Evolutionary conservation across 495 filamentous ascomycete species (phyloP).

Genomic region (Penicillium taxi): DNA sequence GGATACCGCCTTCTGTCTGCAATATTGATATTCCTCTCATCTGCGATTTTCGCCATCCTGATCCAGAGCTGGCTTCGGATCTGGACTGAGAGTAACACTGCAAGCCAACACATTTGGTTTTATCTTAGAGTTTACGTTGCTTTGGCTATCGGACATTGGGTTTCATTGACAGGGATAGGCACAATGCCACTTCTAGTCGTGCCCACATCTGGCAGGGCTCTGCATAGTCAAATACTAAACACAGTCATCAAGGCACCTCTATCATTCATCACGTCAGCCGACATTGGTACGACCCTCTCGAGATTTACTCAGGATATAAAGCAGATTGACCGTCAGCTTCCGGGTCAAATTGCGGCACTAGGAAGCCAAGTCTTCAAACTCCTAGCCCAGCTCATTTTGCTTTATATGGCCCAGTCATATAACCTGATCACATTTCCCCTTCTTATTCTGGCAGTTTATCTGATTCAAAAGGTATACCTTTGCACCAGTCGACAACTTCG

Average conservation of each 20-base stretch:
- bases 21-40: neutral
- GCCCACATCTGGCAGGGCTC: neutral
- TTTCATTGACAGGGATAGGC: neutral
- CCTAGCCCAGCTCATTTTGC: neutral
- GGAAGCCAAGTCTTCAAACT: neutral
- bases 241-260: neutral
- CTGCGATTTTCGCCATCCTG: neutral
- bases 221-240: neutral
- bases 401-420: neutral
- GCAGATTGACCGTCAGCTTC: neutral
- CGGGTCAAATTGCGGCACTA: neutral
- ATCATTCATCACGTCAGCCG: neutral
- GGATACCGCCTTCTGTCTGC: neutral
- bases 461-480: neutral
- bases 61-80: constrained; percentile 2
- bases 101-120: neutral
- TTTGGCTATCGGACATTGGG: neutral
- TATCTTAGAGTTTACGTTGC: neutral
- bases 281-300: neutral
- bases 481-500: neutral
- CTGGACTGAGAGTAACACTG: neutral
- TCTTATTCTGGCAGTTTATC: neutral
- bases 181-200: neutral
- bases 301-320: constrained; percentile 2
- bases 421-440: neutral